Evolutionary conservation across 805 yeast species (phyloP), one percentile per base, ranked within the genome.

Genomic region (Naumovozyma dairenensis): DNA sequence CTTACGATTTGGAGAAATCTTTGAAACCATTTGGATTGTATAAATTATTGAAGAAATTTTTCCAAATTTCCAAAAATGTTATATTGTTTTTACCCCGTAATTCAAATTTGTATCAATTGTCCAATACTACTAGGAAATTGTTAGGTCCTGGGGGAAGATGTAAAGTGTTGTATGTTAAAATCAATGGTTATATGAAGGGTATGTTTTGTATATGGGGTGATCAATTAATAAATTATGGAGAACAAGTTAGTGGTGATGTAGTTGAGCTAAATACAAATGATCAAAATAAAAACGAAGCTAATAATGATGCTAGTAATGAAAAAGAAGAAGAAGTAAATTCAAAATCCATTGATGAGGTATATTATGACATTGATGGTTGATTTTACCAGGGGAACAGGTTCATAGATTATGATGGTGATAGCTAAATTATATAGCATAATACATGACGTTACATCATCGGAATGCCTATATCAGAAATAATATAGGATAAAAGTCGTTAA

Each of bases 41-140:
- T 15, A 53, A 57, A 20, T 49, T 79, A 6, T 52, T 78, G 18
- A 30, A 32, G n/a, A 66, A 66, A 15, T 54, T 74, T 38, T 45
- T 59, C 21, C 49, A 51, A 24, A 56, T 72, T 7, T 48, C 73
- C 2, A 41, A 54, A 1, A 70, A 74, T 41, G 69, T 78, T 20
- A 74, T 72, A 6, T 53, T 80, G 3, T 79, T 77, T 46, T 59
- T 80, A 15, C 92, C 92, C 2, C 62, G 75, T 40, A 76, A 74
- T 43, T 69, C 72, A 33, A 63, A 74, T 44, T 45, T 74, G 16
- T 58, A 59, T 21, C 84, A 78, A 43, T 46, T 80, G 6, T 49
- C 70, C 1, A 46, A 51, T 10, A 62, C 72, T 2, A 71, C 81
- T 1, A 51, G 54, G 15, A 58, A 60, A 17, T 47, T 75, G 1